phyloP scores from a whole-genome alignment of 768 basidiomycete genomes.

The Boletus tomentosulus region DNA sequence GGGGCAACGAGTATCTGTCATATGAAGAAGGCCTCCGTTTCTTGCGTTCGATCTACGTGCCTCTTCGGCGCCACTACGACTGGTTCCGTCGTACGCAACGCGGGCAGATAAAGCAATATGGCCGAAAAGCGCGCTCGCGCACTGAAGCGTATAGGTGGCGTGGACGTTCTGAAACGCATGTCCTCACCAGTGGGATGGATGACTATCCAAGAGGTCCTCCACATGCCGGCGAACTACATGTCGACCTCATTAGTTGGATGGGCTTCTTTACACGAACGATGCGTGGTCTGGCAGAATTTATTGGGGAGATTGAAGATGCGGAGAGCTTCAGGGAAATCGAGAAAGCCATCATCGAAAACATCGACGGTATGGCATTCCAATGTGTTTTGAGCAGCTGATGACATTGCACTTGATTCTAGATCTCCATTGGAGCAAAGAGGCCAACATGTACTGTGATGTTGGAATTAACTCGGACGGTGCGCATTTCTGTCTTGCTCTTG shows the following conservation, averaged over 20 bases:
- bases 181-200: conserved; percentile 93
- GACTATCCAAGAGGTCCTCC: conserved; percentile 92
- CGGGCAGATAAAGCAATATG: conserved; percentile 90
- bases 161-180: conserved; percentile 79
- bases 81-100: conserved; percentile 96
- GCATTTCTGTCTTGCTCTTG: conserved; percentile 5
- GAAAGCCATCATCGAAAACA: conserved; percentile 75
- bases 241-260: conserved; percentile 96
- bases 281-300: conserved; percentile 81
- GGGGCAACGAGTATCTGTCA: conserved; percentile 48
- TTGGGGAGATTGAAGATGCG: conserved; percentile 83
- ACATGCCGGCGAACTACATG: conserved; percentile 86
- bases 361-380: conserved; percentile 58
- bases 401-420: conserved; percentile 42
- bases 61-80: conserved; percentile 86
- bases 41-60: conserved; percentile 76
- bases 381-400: neutral
- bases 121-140: conserved; percentile 75
- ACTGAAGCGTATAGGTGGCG: conserved; percentile 94
- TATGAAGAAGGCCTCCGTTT: conserved; percentile 60
- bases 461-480: conserved; percentile 80
- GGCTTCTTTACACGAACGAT: conserved; percentile 94
- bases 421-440: conserved; percentile 87
- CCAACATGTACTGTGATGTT: conserved; percentile 92
- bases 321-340: conserved; percentile 74